Evolutionary conservation across 176 grass and related monocot species (phyloP).

Genomic region (Hsuehochloa calcarea): DNA sequence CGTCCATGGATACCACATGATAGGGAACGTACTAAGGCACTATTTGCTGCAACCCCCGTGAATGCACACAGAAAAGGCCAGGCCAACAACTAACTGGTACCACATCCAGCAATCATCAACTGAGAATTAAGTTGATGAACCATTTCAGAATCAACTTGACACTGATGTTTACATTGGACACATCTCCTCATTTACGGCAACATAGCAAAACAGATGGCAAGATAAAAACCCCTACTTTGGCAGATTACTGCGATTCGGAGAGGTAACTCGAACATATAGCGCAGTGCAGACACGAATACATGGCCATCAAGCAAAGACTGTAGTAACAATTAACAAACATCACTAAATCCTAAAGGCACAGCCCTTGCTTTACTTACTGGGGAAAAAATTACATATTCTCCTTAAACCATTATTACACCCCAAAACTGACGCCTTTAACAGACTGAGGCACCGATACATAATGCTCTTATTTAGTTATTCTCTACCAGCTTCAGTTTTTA

Average conservation of each 20-base stretch:
- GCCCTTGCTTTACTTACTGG: background rate
- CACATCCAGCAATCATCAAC: background rate
- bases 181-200: background rate
- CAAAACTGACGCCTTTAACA: background rate
- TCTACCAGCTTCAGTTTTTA: background rate
- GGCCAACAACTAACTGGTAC: background rate
- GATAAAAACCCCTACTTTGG: background rate
- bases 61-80: background rate
- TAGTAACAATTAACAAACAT: background rate
- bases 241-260: background rate
- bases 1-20: background rate
- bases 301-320: background rate
- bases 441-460: background rate
- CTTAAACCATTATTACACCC: background rate
- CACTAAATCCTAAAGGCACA: background rate
- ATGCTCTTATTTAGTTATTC: background rate
- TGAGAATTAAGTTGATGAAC: conserved; percentile 1
- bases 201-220: background rate
- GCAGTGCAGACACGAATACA: background rate
- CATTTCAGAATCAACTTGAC: conserved; percentile 12
- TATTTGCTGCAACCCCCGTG: background rate
- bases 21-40: background rate
- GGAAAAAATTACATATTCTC: background rate
- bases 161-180: background rate
- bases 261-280: background rate